phyloP scores from a whole-genome alignment of 108 stramenopile genomes.

The Cyclotella sp. region DNA sequence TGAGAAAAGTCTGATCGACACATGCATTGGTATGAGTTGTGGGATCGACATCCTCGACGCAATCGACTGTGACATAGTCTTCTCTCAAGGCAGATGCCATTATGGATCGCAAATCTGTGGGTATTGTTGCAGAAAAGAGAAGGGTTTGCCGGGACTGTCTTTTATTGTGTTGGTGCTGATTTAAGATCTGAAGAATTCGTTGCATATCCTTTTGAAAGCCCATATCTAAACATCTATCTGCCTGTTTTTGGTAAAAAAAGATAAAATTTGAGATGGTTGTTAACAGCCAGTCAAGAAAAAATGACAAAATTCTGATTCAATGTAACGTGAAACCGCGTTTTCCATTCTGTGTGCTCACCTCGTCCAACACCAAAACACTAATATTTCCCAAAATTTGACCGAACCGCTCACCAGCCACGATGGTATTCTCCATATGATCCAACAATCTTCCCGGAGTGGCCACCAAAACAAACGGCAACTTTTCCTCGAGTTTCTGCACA shows the following conservation, averaged over 20 bases:
- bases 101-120: conserved; percentile 58
- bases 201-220: conserved; percentile 86
- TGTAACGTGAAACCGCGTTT: too few relatives aligned
- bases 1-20: conserved; percentile 50
- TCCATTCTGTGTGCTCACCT: conserved; percentile 45
- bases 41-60: conserved; percentile 52
- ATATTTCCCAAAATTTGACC: conserved; percentile 40
- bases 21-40: conserved; percentile 41
- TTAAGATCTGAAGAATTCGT: conserved; percentile 55
- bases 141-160: conserved; percentile 65
- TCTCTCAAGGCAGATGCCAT: conserved; percentile 61
- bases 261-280: neutral
- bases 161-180: conserved; percentile 8
- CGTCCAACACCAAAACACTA: conserved; percentile 76
- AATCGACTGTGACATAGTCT: conserved; percentile 52
- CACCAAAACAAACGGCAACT: conserved; percentile 69
- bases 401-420: conserved; percentile 34
- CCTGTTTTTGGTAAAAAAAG: conserved; percentile 11
- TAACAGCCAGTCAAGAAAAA: neutral
- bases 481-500: conserved; percentile 29
- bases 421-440: conserved; percentile 83
- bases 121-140: conserved; percentile 86
- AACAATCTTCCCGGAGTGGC: conserved; percentile 86
- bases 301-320: too few relatives aligned
- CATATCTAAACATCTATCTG: conserved; percentile 91